Base-by-base conservation (phyloP, 2,329 filamentous ascomycete species). In the Cytospora schulzeri region DNA sequence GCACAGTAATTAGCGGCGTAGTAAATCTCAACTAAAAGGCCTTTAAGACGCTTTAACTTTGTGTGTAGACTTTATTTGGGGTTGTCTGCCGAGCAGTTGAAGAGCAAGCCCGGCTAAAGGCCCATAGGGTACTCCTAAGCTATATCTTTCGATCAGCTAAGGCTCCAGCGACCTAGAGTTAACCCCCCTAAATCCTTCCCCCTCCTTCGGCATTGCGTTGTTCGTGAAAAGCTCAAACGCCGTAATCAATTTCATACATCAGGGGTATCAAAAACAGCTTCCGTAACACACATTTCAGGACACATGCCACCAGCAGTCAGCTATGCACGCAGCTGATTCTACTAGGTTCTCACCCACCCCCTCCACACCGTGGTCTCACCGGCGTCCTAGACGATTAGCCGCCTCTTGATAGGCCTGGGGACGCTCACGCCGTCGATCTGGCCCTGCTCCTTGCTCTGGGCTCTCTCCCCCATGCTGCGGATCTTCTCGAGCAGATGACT, bases 401-500 rank as follows among this genome's bases (percentile, higher is more conserved):
- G 77, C 62, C 78, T 76, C 70, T 83, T 83, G 66, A 84, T 81
- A 15, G 78, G 80, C 45, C 76, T 71, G 1, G 80, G 78, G 1
- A 77, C 70, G n/a, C 69, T 51, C 3, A 72, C 60, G 29, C 74
- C 77, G 55, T 79, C 71, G 22, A 79, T 38, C 4, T 68, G 57
- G 6, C 70, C 68, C 62, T 76, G 73, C 28, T 77, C 72, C 19
- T 71, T 70, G 35, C 70, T 68, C 60, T 76, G 70, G 1, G 74
- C 70, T 57, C 74, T 77, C 58, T 79, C 79, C 60, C 78, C 79
- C 62, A 84, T 70, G 15, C 72, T 75, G 65, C 81, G 81, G 65
- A 86, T 79, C 66, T 85, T 85, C 15, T 83, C 81, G 61, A 86
- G 79, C n/a, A 86, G 76, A 69, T 86, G 80, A 73, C 83, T 85